These are phyloP conservation scores for Boletus rubroflammeus DNA, from an alignment of 768 basidiomycete genomes.

Conservation along the genomic window DNA sequence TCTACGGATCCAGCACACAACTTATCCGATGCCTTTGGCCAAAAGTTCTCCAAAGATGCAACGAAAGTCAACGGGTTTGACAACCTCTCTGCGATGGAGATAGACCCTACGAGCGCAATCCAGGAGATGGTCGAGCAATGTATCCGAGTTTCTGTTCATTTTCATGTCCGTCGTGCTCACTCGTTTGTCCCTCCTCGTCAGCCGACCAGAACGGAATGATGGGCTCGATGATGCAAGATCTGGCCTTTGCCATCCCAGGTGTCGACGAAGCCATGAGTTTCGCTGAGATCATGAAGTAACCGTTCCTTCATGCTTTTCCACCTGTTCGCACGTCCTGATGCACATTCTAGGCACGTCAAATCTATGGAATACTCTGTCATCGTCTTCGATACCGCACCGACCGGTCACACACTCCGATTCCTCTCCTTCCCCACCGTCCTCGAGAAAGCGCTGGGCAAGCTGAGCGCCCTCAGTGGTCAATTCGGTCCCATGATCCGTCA, in stretches of 20 bases:
- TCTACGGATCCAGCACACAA: slow-evolving; percentile 99
- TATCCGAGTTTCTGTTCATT: slow-evolving; percentile 35
- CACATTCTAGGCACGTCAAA: slow-evolving; percentile 80
- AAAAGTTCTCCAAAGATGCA: slow-evolving; percentile 99
- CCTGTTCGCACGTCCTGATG: neutral
- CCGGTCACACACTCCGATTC: slow-evolving; percentile 97
- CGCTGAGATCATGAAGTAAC: slow-evolving; percentile 98
- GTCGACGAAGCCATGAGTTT: slow-evolving; percentile 99
- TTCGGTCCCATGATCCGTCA: slow-evolving; percentile 96
- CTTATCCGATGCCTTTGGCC: slow-evolving; percentile 95
- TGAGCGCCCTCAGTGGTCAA: slow-evolving; percentile 87
- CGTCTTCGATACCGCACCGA: slow-evolving; percentile 98
- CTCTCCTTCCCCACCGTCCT: slow-evolving; percentile 98
- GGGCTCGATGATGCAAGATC: slow-evolving; percentile 99
- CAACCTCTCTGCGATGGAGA: slow-evolving; percentile 98
- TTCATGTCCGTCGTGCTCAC: neutral
- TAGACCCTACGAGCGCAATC: slow-evolving; percentile 95
- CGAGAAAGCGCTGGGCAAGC: slow-evolving; percentile 94
- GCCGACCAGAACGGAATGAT: slow-evolving; percentile 91
- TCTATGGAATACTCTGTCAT: slow-evolving; percentile 99
- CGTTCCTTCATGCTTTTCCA: neutral
- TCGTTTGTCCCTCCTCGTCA: slow-evolving; percentile 27
- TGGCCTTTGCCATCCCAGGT: slow-evolving; percentile 98
- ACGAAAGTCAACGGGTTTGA: slow-evolving; percentile 97
- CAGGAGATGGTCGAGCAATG: slow-evolving; percentile 99